Base-by-base conservation (phyloP, 1,284 basidiomycete species). In the Phlebopus sp. region DNA sequence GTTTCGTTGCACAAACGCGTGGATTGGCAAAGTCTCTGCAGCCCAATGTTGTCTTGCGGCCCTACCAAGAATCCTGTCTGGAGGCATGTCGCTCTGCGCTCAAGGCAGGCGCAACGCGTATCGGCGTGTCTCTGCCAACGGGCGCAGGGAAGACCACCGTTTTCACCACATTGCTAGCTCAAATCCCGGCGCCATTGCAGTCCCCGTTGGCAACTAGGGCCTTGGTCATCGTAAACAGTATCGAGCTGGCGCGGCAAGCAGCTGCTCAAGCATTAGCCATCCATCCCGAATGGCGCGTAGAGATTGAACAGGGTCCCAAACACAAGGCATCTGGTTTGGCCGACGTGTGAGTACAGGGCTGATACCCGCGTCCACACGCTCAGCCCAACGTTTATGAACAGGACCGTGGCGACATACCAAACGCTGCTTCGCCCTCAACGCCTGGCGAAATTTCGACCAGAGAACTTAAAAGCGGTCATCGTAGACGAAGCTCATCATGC, bases 401-500 rank as follows among this genome's bases (percentile, higher is more conserved):
- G 91, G 7, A 94, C 95, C 0, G 81, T 97, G 31, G 95, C 93
- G 4, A 97, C 94, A 2, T 94, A 92, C 60, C 95, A 97, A 67
- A 96, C 92, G 0, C 72, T 97, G 3, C 73, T 84, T 13, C 82
- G 81, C 42, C 66, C 75, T 1, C 69, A 77, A 8, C 76, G 96
- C 18, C 63, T 97, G 40, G 73, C 74, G 8, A 97, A 97, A 66
- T 97, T 96, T 61, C 74, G 88, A 56, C 86, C 91, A 1, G 60
- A 64, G 8, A 59, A 57, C 23, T 75, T 92, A 59, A 96, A 93
- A 63, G 89, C 87, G 8, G 76, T 98, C 46, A 86, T 98, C 42
- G 79, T 97, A 6, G 93, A 96, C 59, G 93, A 97, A 68, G 95
- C 96, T 0, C 96, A 99, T 62, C 96, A 98, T 69, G 89, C 95